Evolutionary conservation across 2,329 filamentous ascomycete genomes (phyloP).

Genomic region (Cryphonectria radicalis): DNA sequence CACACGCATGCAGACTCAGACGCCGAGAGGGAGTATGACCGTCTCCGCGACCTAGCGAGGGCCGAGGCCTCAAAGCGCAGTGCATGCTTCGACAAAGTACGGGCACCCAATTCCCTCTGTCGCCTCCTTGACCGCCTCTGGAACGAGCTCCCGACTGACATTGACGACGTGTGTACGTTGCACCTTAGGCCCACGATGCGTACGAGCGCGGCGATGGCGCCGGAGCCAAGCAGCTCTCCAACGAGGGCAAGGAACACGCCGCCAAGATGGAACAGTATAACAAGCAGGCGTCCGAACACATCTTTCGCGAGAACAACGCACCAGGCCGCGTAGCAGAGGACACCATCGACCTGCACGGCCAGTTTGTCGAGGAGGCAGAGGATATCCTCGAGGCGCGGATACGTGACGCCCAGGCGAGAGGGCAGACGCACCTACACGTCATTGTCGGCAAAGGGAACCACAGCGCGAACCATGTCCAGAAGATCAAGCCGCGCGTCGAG

Average conservation of each 20-base stretch:
- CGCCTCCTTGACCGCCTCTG: conserved; percentile 3
- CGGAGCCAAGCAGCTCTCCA: conserved; percentile 79
- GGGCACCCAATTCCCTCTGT: conserved; percentile 32
- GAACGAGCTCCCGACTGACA: conserved; percentile 7
- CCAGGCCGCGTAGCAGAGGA: conserved; percentile 73
- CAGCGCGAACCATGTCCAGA: conserved; percentile 79
- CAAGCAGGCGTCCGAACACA: conserved; percentile 87
- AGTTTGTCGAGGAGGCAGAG: conserved; percentile 94
- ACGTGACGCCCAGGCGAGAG: conserved; percentile 71
- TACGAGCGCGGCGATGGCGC: conserved; percentile 84
- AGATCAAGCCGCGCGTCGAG: conserved; percentile 94
- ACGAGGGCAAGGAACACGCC: conserved; percentile 84
- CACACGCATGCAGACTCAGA: conserved; percentile 54
- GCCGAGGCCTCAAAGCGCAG: conserved; percentile 79
- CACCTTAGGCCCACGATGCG: conserved; percentile 70
- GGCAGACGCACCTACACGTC: conserved; percentile 85
- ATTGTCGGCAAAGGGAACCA: conserved; percentile 98
- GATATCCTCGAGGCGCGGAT: conserved; percentile 87
- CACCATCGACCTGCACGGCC: conserved; percentile 91
- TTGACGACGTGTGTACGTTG: not conserved
- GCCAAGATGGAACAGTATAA: conserved; percentile 87
- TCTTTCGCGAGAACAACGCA: conserved; percentile 94
- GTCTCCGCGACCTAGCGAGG: conserved; percentile 80
- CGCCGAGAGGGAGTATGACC: conserved; percentile 88
- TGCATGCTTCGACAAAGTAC: conserved; percentile 74